Percentiles rank a stretch among this genome's conserved stretches.
phyloP scores from a whole-genome alignment of 2,329 filamentous ascomycete genomes.

The Aspergillus clavatus region DNA sequence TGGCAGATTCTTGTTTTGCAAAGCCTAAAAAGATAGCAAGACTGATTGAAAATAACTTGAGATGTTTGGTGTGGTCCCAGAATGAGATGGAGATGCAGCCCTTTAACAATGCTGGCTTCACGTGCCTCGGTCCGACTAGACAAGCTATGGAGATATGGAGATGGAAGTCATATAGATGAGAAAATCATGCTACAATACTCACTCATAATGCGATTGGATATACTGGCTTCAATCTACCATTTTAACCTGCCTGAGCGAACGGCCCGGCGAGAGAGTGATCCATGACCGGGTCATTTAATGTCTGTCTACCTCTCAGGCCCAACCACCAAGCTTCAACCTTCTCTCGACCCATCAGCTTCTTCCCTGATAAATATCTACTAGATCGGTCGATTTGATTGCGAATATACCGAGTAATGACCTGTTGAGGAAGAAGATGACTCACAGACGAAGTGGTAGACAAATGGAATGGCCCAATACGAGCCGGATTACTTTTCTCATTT shows the following conservation, averaged over 20 bases:
- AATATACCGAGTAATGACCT: too few species aligned
- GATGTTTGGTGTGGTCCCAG: background rate
- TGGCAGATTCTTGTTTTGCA: too few species aligned
- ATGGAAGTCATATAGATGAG: background rate
- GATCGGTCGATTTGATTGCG: too few species aligned
- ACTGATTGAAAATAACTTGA: background rate
- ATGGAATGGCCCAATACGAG: background rate
- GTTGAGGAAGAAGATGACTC: background rate
- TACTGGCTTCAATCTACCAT: background rate
- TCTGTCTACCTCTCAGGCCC: too few species aligned
- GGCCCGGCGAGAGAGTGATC: too few species aligned
- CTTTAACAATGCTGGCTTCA: slow-evolving; percentile 11
- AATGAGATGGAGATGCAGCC: background rate
- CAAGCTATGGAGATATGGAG: background rate
- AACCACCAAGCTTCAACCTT: too few species aligned
- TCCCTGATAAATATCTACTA: too few species aligned
- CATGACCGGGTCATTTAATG: too few species aligned
- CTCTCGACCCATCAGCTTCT: too few species aligned
- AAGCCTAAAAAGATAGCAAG: background rate
- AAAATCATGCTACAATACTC: too few species aligned
- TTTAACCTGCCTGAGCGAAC: too few species aligned
- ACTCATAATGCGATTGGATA: background rate
- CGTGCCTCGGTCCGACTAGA: slow-evolving; percentile 13
- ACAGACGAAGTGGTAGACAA: too few species aligned
- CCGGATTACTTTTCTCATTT: background rate